phyloP scores from a whole-genome alignment of 2,329 filamentous ascomycete genomes.

The Teratosphaeria nubilosa region DNA sequence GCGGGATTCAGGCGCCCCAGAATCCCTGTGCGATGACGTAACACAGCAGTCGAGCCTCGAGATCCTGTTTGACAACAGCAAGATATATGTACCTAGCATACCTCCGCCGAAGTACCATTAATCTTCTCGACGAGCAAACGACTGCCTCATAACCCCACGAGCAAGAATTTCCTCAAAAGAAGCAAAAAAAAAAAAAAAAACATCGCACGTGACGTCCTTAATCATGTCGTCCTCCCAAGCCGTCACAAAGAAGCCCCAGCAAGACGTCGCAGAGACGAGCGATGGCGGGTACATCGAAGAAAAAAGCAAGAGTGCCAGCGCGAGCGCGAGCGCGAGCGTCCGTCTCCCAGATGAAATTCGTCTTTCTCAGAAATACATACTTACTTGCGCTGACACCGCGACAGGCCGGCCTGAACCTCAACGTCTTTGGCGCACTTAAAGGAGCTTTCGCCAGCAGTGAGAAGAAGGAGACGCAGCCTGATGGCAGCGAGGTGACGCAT shows the following conservation, averaged over 20 bases:
- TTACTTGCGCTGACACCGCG: background rate
- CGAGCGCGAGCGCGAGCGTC: conserved; percentile 25
- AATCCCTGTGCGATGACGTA: background rate
- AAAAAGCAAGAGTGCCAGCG: conserved; percentile 23
- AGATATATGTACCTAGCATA: background rate
- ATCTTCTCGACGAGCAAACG: background rate
- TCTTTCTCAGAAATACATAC: background rate
- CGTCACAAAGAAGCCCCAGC: background rate
- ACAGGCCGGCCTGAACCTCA: conserved; percentile 28
- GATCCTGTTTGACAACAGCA: background rate
- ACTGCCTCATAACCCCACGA: background rate
- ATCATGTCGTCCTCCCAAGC: conserved; percentile 5
- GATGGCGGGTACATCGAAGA: conserved; percentile 10
- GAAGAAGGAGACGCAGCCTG: conserved; percentile 20
- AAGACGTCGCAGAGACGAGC: conserved; percentile 2
- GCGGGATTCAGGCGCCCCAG: too few relatives aligned
- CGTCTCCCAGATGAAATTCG: conserved; percentile 6
- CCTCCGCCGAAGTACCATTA: background rate
- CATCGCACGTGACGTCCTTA: background rate
- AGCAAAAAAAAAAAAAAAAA: background rate
- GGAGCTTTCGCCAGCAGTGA: conserved; percentile 26
- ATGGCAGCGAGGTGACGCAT: conserved; percentile 23
- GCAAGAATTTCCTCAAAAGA: background rate
- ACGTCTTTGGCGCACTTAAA: conserved; percentile 26
- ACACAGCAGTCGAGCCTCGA: background rate